Percentiles rank a stretch among this genome's conserved stretches.
Evolutionary conservation across 1,139 yeast species (phyloP).

Genomic region (Yamadazyma dushanensis): DNA sequence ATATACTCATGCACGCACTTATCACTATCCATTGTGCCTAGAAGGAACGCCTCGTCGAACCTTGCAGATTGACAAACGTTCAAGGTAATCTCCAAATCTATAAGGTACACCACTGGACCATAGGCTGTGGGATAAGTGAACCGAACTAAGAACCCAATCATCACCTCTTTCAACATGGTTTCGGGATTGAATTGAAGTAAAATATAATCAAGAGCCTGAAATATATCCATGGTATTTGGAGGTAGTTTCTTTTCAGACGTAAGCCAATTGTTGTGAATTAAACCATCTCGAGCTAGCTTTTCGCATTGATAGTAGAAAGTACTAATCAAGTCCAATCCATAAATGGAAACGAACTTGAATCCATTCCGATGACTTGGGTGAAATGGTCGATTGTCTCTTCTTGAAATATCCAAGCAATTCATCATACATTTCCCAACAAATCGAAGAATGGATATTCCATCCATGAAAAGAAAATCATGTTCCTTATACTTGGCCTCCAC

Average conservation of each 20-base stretch:
- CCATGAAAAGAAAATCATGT: not conserved
- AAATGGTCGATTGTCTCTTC: not conserved
- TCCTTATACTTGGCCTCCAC: not conserved
- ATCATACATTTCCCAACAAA: not conserved
- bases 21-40: slow-evolving; percentile 6
- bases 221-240: not conserved
- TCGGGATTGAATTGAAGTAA: slow-evolving; percentile 1
- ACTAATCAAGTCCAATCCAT: slow-evolving; percentile 5
- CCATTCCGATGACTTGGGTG: not conserved
- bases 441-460: not conserved
- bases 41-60: slow-evolving; percentile 8
- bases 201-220: not conserved
- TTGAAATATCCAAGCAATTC: not conserved
- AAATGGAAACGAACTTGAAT: slow-evolving; percentile 2
- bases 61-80: slow-evolving; percentile 5
- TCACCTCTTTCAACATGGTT: slow-evolving; percentile 6
- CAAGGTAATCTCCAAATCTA: slow-evolving; percentile 5
- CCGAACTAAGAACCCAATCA: slow-evolving; percentile 4
- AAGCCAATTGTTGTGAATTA: slow-evolving; percentile 6
- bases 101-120: slow-evolving; percentile 2
- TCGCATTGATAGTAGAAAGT: slow-evolving; percentile 1
- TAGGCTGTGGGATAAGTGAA: slow-evolving; percentile 1
- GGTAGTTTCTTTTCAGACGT: slow-evolving; percentile 1
- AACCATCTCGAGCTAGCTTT: not conserved
- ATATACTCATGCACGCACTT: slow-evolving; percentile 4